Evolutionary conservation across 1,284 basidiomycete species (phyloP).

Genomic region (Neolentinus lepideus): DNA sequence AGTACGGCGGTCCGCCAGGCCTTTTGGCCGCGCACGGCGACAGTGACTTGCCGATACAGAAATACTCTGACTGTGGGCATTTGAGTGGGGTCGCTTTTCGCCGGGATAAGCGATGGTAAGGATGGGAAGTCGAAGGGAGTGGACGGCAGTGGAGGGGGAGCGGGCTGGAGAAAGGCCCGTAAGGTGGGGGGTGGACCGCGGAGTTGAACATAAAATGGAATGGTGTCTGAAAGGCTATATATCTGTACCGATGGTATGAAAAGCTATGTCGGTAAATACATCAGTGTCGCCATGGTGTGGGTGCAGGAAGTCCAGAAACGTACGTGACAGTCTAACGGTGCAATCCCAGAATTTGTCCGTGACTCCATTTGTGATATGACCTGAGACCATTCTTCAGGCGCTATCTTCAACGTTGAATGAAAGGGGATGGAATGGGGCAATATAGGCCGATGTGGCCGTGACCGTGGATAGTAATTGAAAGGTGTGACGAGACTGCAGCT

Average conservation of each 20-base stretch:
- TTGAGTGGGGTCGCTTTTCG: constrained; percentile 5
- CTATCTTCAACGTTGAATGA: constrained; percentile 40
- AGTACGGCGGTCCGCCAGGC: constrained; percentile 27
- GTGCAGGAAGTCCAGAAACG: constrained; percentile 12
- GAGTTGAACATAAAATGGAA: constrained; percentile 61
- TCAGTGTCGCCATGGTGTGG: neutral
- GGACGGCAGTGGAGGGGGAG: constrained; percentile 13
- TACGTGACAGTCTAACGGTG: constrained; percentile 44
- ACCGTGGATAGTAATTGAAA: constrained; percentile 41
- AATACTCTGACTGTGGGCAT: constrained; percentile 29
- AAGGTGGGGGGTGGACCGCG: constrained; percentile 36
- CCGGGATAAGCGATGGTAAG: neutral
- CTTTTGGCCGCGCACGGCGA: constrained; percentile 22
- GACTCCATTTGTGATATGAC: constrained; percentile 33
- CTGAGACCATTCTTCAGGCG: constrained; percentile 61
- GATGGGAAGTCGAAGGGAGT: neutral
- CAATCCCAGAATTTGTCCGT: constrained; percentile 18
- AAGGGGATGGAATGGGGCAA: constrained; percentile 25
- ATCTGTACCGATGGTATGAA: constrained; percentile 46
- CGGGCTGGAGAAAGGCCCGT: constrained; percentile 27
- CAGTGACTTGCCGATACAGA: constrained; percentile 32
- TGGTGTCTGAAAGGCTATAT: constrained; percentile 42
- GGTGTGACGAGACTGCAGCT: constrained; percentile 21
- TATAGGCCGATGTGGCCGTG: constrained; percentile 41
- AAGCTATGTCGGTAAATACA: constrained; percentile 22